Evolutionary conservation across 306 rosid species (phyloP), one percentile per base, ranked within the genome.

Genomic region (Sechiopsis laciniata): DNA sequence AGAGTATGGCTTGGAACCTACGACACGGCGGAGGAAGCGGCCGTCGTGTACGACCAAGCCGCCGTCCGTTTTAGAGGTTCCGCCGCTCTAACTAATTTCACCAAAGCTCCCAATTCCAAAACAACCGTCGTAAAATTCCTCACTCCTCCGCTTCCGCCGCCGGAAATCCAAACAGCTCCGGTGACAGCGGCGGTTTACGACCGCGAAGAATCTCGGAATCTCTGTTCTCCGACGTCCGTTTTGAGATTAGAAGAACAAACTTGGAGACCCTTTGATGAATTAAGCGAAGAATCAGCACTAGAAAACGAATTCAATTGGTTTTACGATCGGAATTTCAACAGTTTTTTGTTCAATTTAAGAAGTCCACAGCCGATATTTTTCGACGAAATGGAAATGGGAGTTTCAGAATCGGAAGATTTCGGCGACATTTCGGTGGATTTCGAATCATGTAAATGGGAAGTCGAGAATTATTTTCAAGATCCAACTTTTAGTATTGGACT

Each of bases 391-490:
- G 68, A 40, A 40, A 40, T 6, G 6, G 46, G 9, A 40, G 8
- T 6, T 40, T 40, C 46, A 7, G 6, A 40, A 40, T 40, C 9
- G 46, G 46, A 77, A 2, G 80, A 65, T 59, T 40, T 55, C 10
- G 64, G 78, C 10, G 90, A 83, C 76, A 32, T 85, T 16, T 72
- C 82, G 10, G 84, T 66, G 3, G 88, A 89, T 84, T 81, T 92
- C 75, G 82, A 80, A 10, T 86, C 91, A 2, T 90, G 85, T 83
- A 87, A 83, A 73, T 90, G 97, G 97, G 88, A 88, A 42, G 85
- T 88, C 3, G 96, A 93, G 61, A 63, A 68, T 76, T 89, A 81
- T 78, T 90, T 90, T 37, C 75, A 71, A 78, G 85, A 74, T 63
- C 80, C 80, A 37, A 35, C 11, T 7, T 45, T 70, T 70, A 48